Evolutionary conservation across 1,139 yeast species (phyloP), one percentile per base, ranked within the genome.

Genomic region (Candida sp.): DNA sequence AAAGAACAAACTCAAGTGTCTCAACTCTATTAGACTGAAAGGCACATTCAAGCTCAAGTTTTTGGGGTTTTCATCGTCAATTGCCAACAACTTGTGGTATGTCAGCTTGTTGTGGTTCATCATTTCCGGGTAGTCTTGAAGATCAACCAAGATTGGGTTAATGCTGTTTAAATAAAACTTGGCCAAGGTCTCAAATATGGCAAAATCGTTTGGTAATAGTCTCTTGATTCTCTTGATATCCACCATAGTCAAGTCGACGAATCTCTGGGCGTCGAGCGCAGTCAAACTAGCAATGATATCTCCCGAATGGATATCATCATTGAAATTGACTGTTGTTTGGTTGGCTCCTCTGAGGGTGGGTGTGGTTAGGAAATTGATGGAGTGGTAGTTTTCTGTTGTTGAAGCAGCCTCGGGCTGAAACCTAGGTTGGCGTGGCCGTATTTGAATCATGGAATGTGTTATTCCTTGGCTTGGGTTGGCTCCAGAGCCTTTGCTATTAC

Each of bases 171-270:
- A 51, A 50, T 61, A 63, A 17, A 53, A 53, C 12, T 58, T 46
- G 47, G 54, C 53, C 32, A 64, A 44, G 26, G 22, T 46, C 35
- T 53, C 52, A 46, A 55, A 54, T 0, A 54, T 47, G 2, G 34
- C 32, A 22, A 51, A 56, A 25, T 54, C 53, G 30, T 48, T 49
- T 1, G 68, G 68, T 28, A 56, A 54, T 28, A 60, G 52, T 17
- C 56, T 37, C 46, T 59, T 62, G 4, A 65, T 53, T 32, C 61
- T 39, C 33, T 57, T 61, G 3, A 60, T 54, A 44, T 63, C 67
- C 7, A 62, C 65, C 50, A 54, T 52, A 4, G 51, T 42, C 8
- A 64, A 47, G 3, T 49, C 53, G 8, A 59, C 40, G 7, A 34
- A 7, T 25, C 49, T 52, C 12, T 47, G 32, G 3, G 45, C 12